A percentile compares a stretch with the other conserved stretches of the same genome.
Evolutionary conservation across 768 basidiomycete species (phyloP).

Genomic region (Boletus rufocinnamomeus): DNA sequence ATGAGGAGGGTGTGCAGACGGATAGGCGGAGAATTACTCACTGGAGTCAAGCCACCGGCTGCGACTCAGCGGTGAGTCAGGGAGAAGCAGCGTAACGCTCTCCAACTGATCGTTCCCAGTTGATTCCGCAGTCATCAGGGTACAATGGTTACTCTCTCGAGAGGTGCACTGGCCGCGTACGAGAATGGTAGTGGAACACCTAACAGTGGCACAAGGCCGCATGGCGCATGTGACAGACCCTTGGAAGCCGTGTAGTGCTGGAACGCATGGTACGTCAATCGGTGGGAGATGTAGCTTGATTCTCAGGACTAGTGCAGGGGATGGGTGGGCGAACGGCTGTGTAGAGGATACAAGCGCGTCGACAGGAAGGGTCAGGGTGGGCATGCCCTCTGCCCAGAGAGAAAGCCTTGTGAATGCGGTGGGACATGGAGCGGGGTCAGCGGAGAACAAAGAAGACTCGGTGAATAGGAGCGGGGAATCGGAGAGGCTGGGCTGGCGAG

Average conservation of each 20-base stretch:
- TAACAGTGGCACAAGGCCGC: constrained; percentile 55
- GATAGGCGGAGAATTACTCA: constrained; percentile 40
- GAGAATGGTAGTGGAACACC: constrained; percentile 64
- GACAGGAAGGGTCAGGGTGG: constrained; percentile 59
- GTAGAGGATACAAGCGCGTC: constrained; percentile 50
- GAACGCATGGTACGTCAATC: constrained; percentile 51
- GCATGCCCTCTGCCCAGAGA: constrained; percentile 69
- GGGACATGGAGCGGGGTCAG: constrained; percentile 37
- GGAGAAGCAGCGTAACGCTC: constrained; percentile 56
- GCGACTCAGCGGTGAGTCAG: constrained; percentile 64
- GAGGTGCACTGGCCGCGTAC: constrained; percentile 51
- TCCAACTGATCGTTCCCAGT: constrained; percentile 48
- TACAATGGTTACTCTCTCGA: constrained; percentile 50
- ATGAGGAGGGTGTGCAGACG: constrained; percentile 20
- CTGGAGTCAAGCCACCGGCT: constrained; percentile 73
- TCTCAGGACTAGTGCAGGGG: constrained; percentile 50
- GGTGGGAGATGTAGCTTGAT: constrained; percentile 60
- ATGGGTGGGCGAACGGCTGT: constrained; percentile 36
- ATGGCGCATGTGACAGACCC: constrained; percentile 55
- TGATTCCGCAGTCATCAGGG: constrained; percentile 44
- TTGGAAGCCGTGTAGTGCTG: constrained; percentile 64
- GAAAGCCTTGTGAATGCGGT: constrained; percentile 43
- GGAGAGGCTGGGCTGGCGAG: constrained; percentile 25
- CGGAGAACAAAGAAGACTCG: constrained; percentile 30
- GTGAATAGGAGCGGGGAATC: constrained; percentile 34